Evolutionary conservation across 257 asterid species (phyloP).

Genomic region (Solanum chaucha): DNA sequence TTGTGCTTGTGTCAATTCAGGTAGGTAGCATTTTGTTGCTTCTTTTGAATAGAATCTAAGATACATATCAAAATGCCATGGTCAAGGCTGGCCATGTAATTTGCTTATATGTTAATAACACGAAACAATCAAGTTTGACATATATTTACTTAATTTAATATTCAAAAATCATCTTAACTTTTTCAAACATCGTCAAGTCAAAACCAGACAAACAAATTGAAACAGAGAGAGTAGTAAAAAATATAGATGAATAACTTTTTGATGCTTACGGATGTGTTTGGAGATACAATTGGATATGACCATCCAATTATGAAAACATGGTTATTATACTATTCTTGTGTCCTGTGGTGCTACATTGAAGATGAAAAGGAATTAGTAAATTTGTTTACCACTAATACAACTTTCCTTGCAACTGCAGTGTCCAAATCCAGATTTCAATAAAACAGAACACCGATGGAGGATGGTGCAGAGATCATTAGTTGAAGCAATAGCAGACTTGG

Average conservation of each 20-base stretch:
- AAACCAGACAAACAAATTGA: not conserved
- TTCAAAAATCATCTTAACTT: not conserved
- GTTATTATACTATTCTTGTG: not conserved
- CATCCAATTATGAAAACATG: not conserved
- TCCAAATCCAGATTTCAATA: slow-evolving; percentile 96
- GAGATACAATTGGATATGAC: not conserved
- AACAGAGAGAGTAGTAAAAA: not conserved
- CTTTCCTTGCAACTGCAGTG: slow-evolving; percentile 43
- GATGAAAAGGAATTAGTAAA: not conserved
- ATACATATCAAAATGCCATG: not conserved
- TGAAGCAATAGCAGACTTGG: slow-evolving; percentile 69
- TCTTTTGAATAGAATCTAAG: not conserved
- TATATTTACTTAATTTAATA: not conserved
- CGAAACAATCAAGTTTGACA: not conserved
- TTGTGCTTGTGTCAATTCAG: slow-evolving; percentile 80
- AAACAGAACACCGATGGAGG: slow-evolving; percentile 74
- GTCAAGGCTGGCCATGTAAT: not conserved
- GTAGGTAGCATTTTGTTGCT: slow-evolving; percentile 15
- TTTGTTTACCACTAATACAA: slow-evolving; percentile 4
- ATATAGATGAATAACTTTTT: not conserved
- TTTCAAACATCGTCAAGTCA: not conserved
- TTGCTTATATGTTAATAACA: not conserved
- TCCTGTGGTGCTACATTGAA: not conserved
- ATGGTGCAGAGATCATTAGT: slow-evolving; percentile 81
- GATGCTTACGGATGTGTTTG: not conserved